phyloP scores from a whole-genome alignment of 352 stramenopile genomes.

The Phytophthora multivora region DNA sequence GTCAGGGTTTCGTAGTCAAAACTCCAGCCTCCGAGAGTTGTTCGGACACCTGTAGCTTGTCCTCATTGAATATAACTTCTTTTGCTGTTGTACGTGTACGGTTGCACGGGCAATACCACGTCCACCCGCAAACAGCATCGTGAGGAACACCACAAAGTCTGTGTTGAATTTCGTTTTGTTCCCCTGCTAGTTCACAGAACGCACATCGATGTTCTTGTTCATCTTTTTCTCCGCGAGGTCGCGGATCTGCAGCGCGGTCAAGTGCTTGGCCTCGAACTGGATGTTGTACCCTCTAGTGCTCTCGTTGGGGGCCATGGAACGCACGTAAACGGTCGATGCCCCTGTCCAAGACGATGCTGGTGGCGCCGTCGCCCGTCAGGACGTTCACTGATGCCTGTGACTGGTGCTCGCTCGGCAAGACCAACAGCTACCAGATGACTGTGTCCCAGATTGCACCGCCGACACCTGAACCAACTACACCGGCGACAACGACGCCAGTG shows the following conservation, averaged over 20 bases:
- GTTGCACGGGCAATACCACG: neutral
- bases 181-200: conserved; percentile 12
- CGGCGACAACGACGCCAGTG: neutral
- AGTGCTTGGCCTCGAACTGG: conserved; percentile 20
- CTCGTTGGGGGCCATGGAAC: conserved; percentile 7
- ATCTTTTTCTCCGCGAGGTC: conserved; percentile 29
- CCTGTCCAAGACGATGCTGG: too few species aligned
- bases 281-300: conserved; percentile 16
- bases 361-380: too few species aligned
- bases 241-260: conserved; percentile 20
- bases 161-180: conserved; percentile 29
- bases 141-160: conserved; percentile 20
- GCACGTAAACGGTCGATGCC: conserved; percentile 25
- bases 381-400: too few species aligned
- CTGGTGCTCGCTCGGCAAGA: too few species aligned
- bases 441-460: too few species aligned
- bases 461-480: neutral
- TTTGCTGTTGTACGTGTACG: too few species aligned
- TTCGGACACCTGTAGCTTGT: too few species aligned
- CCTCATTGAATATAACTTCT: too few species aligned
- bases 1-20: too few species aligned
- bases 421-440: too few species aligned
- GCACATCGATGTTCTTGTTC: conserved; percentile 27
- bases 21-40: too few species aligned
- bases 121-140: conserved; percentile 20